Evolutionary conservation across 306 rosid species (phyloP).

Genomic region (Arachis stenosperma): DNA sequence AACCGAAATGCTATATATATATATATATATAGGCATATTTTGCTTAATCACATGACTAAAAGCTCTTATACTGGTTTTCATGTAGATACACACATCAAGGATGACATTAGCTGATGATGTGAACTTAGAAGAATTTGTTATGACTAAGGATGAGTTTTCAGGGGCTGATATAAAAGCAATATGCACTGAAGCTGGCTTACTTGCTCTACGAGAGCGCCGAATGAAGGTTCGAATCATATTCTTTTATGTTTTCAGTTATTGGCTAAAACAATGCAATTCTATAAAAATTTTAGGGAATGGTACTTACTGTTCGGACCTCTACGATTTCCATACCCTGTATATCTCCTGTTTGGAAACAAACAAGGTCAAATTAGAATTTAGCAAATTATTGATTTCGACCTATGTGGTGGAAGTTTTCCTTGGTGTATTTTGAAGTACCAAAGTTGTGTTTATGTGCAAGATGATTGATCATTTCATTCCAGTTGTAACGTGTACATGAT

Average conservation of each 20-base stretch:
- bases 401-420: background rate
- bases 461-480: conserved; percentile 23
- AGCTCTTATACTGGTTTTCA: conserved; percentile 19
- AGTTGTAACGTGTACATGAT: conserved; percentile 1
- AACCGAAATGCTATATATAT: background rate
- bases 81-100: conserved; percentile 95
- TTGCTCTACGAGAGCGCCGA: conserved; percentile 92
- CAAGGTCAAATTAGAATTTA: background rate
- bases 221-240: conserved; percentile 77
- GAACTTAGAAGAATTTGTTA: conserved; percentile 94
- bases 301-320: no score
- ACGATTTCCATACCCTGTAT: background rate
- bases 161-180: conserved; percentile 99
- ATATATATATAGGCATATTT: background rate
- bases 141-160: conserved; percentile 98
- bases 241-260: conserved; percentile 16
- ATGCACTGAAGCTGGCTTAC: conserved; percentile 98
- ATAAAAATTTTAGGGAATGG: no score
- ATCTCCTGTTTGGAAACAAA: conserved; percentile 6
- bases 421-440: conserved; percentile 2
- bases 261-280: background rate
- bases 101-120: conserved; percentile 98
- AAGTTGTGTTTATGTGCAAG: background rate
- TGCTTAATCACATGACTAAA: conserved; percentile 22
- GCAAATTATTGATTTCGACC: background rate